Conservation (phyloP, 208 protist species). For the Trypanosoma conorhini region DNA sequence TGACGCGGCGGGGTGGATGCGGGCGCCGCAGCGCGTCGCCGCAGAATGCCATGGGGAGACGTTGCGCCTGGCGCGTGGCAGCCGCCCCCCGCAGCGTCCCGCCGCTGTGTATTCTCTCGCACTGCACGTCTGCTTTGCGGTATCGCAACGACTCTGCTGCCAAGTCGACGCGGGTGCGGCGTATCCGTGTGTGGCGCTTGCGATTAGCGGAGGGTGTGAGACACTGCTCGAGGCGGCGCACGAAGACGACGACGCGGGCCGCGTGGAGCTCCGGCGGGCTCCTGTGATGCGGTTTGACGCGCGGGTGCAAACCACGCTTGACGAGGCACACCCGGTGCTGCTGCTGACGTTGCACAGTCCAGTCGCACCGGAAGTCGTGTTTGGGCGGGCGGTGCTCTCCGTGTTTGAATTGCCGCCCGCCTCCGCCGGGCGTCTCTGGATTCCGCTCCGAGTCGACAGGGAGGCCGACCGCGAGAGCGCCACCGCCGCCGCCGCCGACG, state of each 20-base stretch:
- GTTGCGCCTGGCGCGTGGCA: neutral
- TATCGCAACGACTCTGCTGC: conserved; percentile 22
- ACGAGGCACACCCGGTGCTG: conserved; percentile 31
- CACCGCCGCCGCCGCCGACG: neutral
- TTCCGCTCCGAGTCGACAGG: conserved; percentile 37
- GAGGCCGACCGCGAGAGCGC: neutral
- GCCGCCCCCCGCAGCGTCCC: neutral
- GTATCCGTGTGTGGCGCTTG: conserved; percentile 13
- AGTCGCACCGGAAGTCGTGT: conserved; percentile 30
- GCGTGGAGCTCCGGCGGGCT: conserved; percentile 22
- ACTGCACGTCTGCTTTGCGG: conserved; percentile 38
- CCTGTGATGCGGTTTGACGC: conserved; percentile 45
- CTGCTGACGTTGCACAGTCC: conserved; percentile 49
- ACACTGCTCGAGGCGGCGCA: conserved; percentile 4
- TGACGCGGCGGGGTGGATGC: conserved; percentile 3
- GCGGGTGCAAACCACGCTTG: conserved; percentile 34
- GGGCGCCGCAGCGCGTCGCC: neutral
- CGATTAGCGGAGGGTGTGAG: conserved; percentile 26
- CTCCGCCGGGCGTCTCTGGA: conserved; percentile 27
- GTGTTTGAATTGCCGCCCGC: conserved; percentile 19
- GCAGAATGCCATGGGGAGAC: neutral
- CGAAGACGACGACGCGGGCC: neutral
- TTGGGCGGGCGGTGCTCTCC: conserved; percentile 42
- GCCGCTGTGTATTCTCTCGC: conserved; percentile 35
- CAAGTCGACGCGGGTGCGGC: conserved; percentile 12